Percentiles rank a stretch among this genome's conserved stretches.
phyloP scores from a whole-genome alignment of 2,329 filamentous ascomycete genomes.

The Leptosphaerulina australis region DNA sequence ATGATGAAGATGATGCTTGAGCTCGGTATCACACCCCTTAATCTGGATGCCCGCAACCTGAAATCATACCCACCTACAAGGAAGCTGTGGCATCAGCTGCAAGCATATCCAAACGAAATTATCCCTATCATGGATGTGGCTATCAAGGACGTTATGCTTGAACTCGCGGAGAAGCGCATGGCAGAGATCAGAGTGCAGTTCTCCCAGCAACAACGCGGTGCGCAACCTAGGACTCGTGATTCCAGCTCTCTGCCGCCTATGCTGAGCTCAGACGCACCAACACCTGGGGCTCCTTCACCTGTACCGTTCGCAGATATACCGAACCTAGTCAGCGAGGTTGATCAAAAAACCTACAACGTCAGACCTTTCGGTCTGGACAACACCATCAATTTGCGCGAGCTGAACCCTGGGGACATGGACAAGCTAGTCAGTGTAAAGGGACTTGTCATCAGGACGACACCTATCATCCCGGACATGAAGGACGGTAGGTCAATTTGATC shows the following conservation, averaged over 20 bases:
- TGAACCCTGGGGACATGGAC: conserved; percentile 97
- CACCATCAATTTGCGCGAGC: conserved; percentile 87
- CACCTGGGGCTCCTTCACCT: conserved; percentile 42
- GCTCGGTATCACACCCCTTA: conserved; percentile 81
- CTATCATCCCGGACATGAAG: conserved; percentile 98
- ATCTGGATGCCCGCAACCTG: conserved; percentile 85
- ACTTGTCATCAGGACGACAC: conserved; percentile 91
- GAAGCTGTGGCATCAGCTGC: conserved; percentile 94
- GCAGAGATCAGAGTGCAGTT: conserved; percentile 64
- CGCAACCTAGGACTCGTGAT: conserved; percentile 51
- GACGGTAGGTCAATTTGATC: conserved; percentile 58
- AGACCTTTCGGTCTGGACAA: conserved; percentile 87
- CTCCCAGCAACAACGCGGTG: conserved; percentile 62
- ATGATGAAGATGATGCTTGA: conserved; percentile 90
- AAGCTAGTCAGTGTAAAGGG: conserved; percentile 95
- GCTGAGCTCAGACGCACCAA: conserved; percentile 77
- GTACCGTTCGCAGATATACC: conserved; percentile 59
- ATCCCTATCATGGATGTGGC: conserved; percentile 95
- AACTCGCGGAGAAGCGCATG: conserved; percentile 82
- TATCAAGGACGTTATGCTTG: conserved; percentile 90
- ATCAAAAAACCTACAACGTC: conserved; percentile 80
- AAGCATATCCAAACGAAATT: conserved; percentile 94
- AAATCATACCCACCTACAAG: conserved; percentile 90
- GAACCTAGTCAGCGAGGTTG: conserved; percentile 77
- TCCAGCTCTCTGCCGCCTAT: conserved; percentile 76